Evolutionary conservation across 345 rosid species (phyloP).

Genomic region (Dimocarpus longan): DNA sequence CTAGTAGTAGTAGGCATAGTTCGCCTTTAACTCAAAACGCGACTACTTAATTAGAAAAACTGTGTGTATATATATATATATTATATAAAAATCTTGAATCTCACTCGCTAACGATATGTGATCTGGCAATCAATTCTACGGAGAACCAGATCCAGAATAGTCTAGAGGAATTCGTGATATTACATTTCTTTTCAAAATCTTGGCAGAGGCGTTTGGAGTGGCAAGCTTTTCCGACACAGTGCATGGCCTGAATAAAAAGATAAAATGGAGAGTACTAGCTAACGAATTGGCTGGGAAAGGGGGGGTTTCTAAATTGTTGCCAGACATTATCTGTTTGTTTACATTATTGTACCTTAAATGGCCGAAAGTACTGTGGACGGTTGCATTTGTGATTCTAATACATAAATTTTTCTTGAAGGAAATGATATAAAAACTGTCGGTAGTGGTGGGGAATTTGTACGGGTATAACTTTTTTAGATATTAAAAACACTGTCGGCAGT

Average conservation of each 20-base stretch:
- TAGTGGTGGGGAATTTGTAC: too few relatives aligned
- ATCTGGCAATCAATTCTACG: too few relatives aligned
- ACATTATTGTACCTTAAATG: background rate
- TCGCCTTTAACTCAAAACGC: too few relatives aligned
- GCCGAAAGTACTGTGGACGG: background rate
- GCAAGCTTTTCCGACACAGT: conserved; percentile 16
- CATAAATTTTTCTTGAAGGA: background rate
- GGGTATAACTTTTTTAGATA: too few relatives aligned
- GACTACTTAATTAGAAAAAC: too few relatives aligned
- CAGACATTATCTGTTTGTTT: background rate
- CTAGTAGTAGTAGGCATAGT: too few relatives aligned
- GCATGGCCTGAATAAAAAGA: background rate
- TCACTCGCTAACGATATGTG: too few relatives aligned
- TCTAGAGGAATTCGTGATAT: background rate
- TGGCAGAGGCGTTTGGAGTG: conserved; percentile 22
- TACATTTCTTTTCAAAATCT: background rate
- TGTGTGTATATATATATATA: too few relatives aligned
- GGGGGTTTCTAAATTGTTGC: background rate
- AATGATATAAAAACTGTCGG: background rate
- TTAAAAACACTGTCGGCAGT: too few relatives aligned
- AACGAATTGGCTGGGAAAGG: background rate
- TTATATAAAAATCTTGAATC: too few relatives aligned
- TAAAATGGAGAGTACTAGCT: background rate
- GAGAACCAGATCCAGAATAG: too few relatives aligned
- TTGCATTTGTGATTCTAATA: background rate